Evolutionary conservation across 805 yeast genomes (phyloP).

Genomic region (Yarrowia sp.): DNA sequence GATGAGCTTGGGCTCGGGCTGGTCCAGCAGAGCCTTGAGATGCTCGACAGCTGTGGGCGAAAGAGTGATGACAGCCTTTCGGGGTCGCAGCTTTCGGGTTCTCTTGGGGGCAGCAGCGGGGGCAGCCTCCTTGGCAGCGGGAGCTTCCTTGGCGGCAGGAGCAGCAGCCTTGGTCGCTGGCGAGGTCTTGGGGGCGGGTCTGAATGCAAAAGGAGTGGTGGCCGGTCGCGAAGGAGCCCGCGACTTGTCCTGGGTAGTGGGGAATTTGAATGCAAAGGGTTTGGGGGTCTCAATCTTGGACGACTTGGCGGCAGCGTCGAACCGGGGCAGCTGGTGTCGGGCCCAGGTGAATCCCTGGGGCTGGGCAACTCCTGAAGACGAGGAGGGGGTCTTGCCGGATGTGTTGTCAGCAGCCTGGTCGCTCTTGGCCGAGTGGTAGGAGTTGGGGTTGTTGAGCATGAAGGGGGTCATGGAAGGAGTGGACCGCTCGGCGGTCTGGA

Average conservation of each 20-base stretch:
- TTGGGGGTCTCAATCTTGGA: slow-evolving; percentile 12
- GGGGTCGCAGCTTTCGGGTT: slow-evolving; percentile 72
- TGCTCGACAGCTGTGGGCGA: slow-evolving; percentile 79
- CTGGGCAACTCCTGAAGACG: not conserved
- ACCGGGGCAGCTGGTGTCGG: slow-evolving; percentile 35
- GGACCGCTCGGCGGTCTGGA: slow-evolving; percentile 38
- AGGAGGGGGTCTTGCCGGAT: not conserved
- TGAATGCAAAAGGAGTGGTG: slow-evolving; percentile 33
- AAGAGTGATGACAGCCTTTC: slow-evolving; percentile 87
- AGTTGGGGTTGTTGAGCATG: slow-evolving; percentile 36
- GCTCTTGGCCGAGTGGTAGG: slow-evolving; percentile 29
- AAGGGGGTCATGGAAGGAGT: slow-evolving; percentile 37
- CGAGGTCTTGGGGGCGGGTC: slow-evolving; percentile 19
- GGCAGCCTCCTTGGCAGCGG: slow-evolving; percentile 33
- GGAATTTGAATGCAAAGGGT: slow-evolving; percentile 39
- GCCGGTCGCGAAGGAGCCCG: slow-evolving; percentile 11
- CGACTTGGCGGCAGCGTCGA: slow-evolving; percentile 17
- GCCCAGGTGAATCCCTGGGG: slow-evolving; percentile 34
- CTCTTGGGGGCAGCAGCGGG: slow-evolving; percentile 49
- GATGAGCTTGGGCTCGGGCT: slow-evolving; percentile 82
- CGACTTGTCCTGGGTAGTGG: slow-evolving; percentile 30
- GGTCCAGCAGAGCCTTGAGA: slow-evolving; percentile 67
- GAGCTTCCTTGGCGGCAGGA: slow-evolving; percentile 2
- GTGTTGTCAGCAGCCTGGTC: slow-evolving; percentile 3
- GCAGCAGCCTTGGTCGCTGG: not conserved